Conservation (phyloP, 2,329 filamentous ascomycete species). For the Colletotrichum tropicicola region DNA sequence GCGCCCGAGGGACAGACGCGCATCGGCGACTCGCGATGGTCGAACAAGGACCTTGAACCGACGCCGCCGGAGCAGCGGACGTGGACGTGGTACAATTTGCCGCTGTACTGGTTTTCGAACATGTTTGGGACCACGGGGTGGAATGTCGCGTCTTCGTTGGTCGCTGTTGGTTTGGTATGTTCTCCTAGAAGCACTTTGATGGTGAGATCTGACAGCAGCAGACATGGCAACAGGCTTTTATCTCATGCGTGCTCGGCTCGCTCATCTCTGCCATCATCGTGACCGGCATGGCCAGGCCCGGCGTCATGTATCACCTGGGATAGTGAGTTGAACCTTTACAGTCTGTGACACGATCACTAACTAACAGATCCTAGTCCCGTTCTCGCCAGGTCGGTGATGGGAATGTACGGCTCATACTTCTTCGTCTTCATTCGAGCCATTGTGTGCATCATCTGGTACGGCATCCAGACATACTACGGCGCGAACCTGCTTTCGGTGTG, state of each 20-base stretch:
- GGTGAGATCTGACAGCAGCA: neutral
- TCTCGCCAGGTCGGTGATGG: constrained; percentile 47
- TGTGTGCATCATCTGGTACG: constrained; percentile 42
- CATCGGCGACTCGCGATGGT: constrained; percentile 38
- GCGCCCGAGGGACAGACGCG: constrained; percentile 26
- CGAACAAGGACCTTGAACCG: constrained; percentile 41
- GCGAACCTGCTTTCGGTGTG: constrained; percentile 35
- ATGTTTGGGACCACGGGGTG: constrained; percentile 39
- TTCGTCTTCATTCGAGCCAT: constrained; percentile 45
- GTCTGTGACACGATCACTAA: accelerated
- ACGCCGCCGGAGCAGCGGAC: constrained; percentile 38
- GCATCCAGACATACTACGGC: constrained; percentile 36
- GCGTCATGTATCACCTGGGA: constrained; percentile 38
- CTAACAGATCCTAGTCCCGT: constrained; percentile 38
- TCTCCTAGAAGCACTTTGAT: neutral
- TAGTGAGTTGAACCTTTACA: constrained; percentile 27
- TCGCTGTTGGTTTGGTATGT: constrained; percentile 37
- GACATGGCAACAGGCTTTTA: constrained; percentile 40
- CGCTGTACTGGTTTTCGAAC: constrained; percentile 40
- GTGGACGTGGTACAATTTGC: constrained; percentile 40
- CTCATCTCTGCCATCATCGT: constrained; percentile 36
- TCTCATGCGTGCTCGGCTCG: constrained; percentile 35
- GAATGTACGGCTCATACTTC: constrained; percentile 53
- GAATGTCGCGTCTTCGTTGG: constrained; percentile 39
- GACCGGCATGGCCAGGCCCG: constrained; percentile 38